phyloP scores from a whole-genome alignment of 805 yeast genomes.

The Ogataea sp. region DNA sequence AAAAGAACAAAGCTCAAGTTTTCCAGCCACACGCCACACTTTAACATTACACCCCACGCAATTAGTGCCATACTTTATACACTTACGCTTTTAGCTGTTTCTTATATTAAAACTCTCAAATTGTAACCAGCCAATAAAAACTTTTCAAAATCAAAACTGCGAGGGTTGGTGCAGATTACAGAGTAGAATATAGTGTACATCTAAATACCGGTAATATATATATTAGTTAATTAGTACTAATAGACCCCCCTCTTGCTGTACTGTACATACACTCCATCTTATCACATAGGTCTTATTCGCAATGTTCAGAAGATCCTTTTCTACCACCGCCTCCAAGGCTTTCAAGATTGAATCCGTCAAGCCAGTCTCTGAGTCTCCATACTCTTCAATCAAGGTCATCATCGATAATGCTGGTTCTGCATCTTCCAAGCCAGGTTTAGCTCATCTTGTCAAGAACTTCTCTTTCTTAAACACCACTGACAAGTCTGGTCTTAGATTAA shows the following conservation, averaged over 20 bases:
- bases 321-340: conserved; percentile 36
- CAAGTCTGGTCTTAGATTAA: conserved; percentile 85
- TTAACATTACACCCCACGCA: too few relatives aligned
- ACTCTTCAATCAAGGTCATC: conserved; percentile 71
- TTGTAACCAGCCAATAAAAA: neutral
- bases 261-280: neutral
- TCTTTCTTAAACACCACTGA: conserved; percentile 74
- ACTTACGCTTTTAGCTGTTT: neutral
- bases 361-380: conserved; percentile 46
- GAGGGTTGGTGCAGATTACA: neutral
- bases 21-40: too few relatives aligned
- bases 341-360: conserved; percentile 30
- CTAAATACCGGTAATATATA: too few relatives aligned
- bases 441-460: conserved; percentile 80
- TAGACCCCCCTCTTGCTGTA: too few relatives aligned
- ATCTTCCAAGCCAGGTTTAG: conserved; percentile 62
- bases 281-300: neutral
- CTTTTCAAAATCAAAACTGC: neutral
- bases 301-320: conserved; percentile 9
- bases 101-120: too few relatives aligned
- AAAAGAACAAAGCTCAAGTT: too few relatives aligned
- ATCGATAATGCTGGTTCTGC: conserved; percentile 76
- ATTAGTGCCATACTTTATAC: too few relatives aligned
- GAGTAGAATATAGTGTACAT: too few relatives aligned
- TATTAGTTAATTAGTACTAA: too few relatives aligned